phyloP scores from a whole-genome alignment of 1,284 basidiomycete genomes.

The Cyathus pygmaeus region DNA sequence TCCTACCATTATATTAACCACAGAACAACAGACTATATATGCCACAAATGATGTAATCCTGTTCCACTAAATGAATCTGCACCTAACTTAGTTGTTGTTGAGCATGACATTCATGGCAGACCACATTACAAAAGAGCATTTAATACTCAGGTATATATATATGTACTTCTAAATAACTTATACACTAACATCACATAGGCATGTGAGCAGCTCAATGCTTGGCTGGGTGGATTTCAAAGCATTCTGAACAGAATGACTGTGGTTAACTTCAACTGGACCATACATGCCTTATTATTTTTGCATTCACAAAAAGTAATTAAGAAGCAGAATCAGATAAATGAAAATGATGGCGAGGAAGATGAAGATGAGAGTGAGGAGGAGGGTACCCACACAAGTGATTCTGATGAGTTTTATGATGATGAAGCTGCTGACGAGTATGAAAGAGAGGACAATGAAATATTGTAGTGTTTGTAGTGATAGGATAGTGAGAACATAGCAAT shows the following conservation, averaged over 20 bases:
- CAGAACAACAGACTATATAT: constrained; percentile 13
- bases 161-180: too few species aligned
- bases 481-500: too few species aligned
- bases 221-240: constrained; percentile 9
- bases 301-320: too few species aligned
- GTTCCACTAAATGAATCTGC: constrained; percentile 15
- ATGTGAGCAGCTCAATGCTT: constrained; percentile 8
- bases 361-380: too few species aligned
- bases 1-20: constrained; percentile 32
- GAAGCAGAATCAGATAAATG: too few species aligned
- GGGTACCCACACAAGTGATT: too few species aligned
- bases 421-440: too few species aligned
- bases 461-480: too few species aligned
- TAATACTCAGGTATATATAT: constrained; percentile 8
- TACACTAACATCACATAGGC: too few species aligned
- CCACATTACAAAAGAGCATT: constrained; percentile 4
- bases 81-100: constrained; percentile 13
- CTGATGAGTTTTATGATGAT: too few species aligned
- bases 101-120: neutral
- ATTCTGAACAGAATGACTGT: constrained; percentile 14
- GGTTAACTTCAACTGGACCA: constrained; percentile 14
- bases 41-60: constrained; percentile 19
- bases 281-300: constrained; percentile 16
- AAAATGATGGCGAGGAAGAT: neutral
- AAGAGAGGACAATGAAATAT: too few species aligned